phyloP scores from a whole-genome alignment of 805 yeast species.

The Pichia insulana region DNA sequence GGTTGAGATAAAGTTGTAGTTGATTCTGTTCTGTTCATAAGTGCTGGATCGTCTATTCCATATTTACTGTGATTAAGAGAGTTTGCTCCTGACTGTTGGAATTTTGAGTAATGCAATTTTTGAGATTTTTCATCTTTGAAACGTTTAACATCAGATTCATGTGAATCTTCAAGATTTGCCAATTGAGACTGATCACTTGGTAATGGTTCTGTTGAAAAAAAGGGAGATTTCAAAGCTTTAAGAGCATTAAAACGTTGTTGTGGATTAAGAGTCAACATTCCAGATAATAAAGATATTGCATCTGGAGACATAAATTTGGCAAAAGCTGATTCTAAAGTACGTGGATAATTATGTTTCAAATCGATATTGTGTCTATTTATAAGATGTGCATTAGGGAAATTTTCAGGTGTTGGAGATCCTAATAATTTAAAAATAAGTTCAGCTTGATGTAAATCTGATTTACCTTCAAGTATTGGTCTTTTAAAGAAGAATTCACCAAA shows the following conservation, averaged over 20 bases:
- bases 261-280: conserved; percentile 65
- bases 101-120: not conserved
- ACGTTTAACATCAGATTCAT: conserved; percentile 72
- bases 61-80: conserved; percentile 12
- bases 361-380: conserved; percentile 48
- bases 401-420: conserved; percentile 63
- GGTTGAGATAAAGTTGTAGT: not conserved
- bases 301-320: conserved; percentile 21
- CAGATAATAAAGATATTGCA: conserved; percentile 50
- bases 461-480: conserved; percentile 79
- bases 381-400: conserved; percentile 52
- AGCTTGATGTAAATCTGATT: conserved; percentile 82
- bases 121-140: conserved; percentile 33
- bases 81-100: not conserved
- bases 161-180: conserved; percentile 74
- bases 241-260: conserved; percentile 64
- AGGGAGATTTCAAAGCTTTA: conserved; percentile 64
- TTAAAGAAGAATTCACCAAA: conserved; percentile 82
- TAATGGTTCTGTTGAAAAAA: conserved; percentile 58
- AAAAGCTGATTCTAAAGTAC: conserved; percentile 45
- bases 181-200: conserved; percentile 49
- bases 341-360: conserved; percentile 21
- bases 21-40: conserved; percentile 5
- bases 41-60: conserved; percentile 6
- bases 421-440: conserved; percentile 68